Percentiles rank a stretch among this genome's conserved stretches.
phyloP scores from a whole-genome alignment of 345 rosid genomes.

The Eucalyptus grandis region DNA sequence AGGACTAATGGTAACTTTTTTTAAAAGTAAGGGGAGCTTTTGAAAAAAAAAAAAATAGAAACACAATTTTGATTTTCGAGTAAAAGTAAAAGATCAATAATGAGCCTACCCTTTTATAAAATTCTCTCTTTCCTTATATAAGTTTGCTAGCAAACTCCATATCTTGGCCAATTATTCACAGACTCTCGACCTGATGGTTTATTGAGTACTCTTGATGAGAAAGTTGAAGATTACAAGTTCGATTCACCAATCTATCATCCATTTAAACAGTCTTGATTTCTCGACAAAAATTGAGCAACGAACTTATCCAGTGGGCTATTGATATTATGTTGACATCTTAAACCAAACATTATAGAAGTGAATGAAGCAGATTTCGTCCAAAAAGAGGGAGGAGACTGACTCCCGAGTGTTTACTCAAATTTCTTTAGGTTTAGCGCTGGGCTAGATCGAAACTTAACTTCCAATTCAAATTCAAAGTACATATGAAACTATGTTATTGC shows the following conservation, averaged over 20 bases:
- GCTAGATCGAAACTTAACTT: background rate
- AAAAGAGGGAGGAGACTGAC: background rate
- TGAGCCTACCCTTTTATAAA: background rate
- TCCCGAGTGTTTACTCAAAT: background rate
- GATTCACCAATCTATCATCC: background rate
- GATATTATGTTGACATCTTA: too few species aligned
- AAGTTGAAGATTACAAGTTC: background rate
- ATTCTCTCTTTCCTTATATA: background rate
- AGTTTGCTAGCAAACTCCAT: background rate
- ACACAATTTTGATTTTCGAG: background rate
- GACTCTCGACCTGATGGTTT: background rate
- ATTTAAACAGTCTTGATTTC: background rate
- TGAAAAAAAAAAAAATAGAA: background rate
- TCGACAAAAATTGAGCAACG: rapidly evolving
- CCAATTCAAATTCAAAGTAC: background rate
- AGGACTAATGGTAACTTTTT: background rate
- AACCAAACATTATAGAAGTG: too few species aligned
- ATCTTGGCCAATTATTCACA: background rate
- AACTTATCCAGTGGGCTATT: too few species aligned
- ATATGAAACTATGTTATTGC: background rate
- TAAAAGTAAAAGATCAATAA: background rate
- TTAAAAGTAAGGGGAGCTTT: background rate
- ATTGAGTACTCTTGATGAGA: background rate
- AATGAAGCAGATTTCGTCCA: background rate
- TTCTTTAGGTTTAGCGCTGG: background rate